These are phyloP conservation scores for Penicillium sp. DNA, from an alignment of 2,329 filamentous ascomycete genomes.

Conservation along the genomic window DNA sequence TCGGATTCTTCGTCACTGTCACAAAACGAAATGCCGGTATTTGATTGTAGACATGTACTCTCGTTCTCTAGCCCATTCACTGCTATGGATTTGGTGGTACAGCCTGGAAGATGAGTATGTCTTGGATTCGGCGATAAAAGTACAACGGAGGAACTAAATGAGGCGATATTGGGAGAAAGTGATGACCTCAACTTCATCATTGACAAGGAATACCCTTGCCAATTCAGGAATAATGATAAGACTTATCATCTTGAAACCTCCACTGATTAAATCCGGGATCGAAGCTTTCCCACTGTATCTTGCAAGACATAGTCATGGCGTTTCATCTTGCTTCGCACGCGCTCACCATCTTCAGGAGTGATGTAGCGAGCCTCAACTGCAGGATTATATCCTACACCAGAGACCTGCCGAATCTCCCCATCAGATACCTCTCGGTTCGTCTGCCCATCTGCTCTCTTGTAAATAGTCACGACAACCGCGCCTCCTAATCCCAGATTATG, in stretches of 20 bases:
- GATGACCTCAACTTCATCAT: not conserved
- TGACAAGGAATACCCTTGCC: not conserved
- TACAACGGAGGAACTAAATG: not conserved
- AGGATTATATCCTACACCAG: slow-evolving; percentile 82
- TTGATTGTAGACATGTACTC: not conserved
- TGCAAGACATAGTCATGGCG: slow-evolving; percentile 69
- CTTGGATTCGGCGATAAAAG: not conserved
- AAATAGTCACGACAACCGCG: slow-evolving; percentile 85
- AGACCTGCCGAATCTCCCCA: slow-evolving; percentile 63
- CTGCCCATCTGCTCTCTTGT: slow-evolving; percentile 78
- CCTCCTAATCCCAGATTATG: slow-evolving; percentile 92
- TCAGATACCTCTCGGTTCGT: slow-evolving; percentile 60
- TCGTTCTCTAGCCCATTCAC: not conserved
- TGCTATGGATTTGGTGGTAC: not conserved
- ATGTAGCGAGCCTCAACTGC: slow-evolving; percentile 87
- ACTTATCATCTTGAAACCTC: not conserved
- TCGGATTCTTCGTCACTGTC: not conserved
- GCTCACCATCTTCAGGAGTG: slow-evolving; percentile 69
- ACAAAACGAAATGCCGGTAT: not conserved
- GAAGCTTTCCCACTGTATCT: slow-evolving; percentile 15
- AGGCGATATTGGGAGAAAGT: not conserved
- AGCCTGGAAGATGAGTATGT: not conserved
- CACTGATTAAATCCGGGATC: slow-evolving; percentile 10
- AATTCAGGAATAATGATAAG: too few relatives aligned
- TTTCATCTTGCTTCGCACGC: slow-evolving; percentile 67